A percentile compares a stretch with the other conserved stretches of the same genome.
phyloP scores from a whole-genome alignment of 2,329 filamentous ascomycete genomes.

The Canariomyces notabilis region DNA sequence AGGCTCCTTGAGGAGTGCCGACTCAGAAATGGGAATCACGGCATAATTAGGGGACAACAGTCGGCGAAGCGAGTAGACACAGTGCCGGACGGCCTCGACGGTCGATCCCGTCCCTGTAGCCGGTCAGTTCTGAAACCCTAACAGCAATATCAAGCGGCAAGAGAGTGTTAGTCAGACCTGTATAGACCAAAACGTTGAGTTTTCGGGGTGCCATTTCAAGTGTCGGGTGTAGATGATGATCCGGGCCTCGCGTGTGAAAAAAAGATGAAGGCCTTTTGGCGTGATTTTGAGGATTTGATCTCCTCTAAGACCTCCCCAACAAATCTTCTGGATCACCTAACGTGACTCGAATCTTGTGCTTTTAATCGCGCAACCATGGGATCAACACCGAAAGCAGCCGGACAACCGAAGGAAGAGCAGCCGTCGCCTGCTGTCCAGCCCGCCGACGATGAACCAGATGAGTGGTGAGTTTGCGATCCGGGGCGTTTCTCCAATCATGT shows the following conservation, averaged over 20 bases:
- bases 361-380: too few species aligned
- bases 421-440: slow-evolving; percentile 27
- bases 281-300: slow-evolving; percentile 1
- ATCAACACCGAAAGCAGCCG: slow-evolving; percentile 48
- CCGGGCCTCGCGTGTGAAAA: not conserved
- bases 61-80: slow-evolving; percentile 77
- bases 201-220: slow-evolving; percentile 19
- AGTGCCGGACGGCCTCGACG: slow-evolving; percentile 82
- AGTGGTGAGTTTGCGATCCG: slow-evolving; percentile 61
- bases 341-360: too few species aligned
- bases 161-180: slow-evolving; percentile 52
- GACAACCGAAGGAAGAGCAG: slow-evolving; percentile 29
- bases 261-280: slow-evolving; percentile 1
- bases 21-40: slow-evolving; percentile 76
- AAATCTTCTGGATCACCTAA: not conserved
- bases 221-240: slow-evolving; percentile 10
- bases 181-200: slow-evolving; percentile 92
- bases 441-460: slow-evolving; percentile 85
- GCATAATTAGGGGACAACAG: slow-evolving; percentile 88
- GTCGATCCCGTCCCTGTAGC: slow-evolving; percentile 73
- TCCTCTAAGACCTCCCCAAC: not conserved
- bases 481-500: not conserved
- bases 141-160: slow-evolving; percentile 8
- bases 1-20: slow-evolving; percentile 80
- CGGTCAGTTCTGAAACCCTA: slow-evolving; percentile 4